These are phyloP conservation scores for Suillus placidus DNA, from an alignment of 768 basidiomycete species.

Conservation along the genomic window DNA sequence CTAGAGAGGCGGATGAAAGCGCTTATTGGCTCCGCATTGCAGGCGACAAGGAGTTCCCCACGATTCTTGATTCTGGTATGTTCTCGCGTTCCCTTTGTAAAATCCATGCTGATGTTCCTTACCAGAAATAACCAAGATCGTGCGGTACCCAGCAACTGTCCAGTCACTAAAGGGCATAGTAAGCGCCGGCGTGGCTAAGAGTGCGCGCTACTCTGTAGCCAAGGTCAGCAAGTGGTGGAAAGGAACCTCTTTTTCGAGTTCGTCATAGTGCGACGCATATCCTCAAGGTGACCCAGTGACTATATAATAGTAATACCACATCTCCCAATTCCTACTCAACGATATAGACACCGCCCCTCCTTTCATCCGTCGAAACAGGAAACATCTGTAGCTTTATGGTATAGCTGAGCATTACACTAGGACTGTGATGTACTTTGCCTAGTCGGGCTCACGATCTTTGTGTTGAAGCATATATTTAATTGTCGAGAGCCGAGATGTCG, in stretches of 20 bases:
- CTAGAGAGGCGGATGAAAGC: conserved; percentile 64
- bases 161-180: conserved; percentile 87
- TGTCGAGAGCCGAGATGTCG: not conserved
- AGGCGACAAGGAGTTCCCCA: conserved; percentile 58
- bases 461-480: not conserved
- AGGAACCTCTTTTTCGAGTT: conserved; percentile 25
- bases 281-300: not conserved
- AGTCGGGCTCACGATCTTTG: not conserved
- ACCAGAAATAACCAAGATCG: conserved; percentile 76
- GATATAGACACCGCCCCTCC: not conserved
- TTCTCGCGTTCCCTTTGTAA: conserved; percentile 3
- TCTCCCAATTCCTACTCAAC: not conserved
- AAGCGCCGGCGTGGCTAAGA: conserved; percentile 81
- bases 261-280: conserved; percentile 2
- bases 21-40: conserved; percentile 78
- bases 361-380: not conserved
- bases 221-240: conserved; percentile 90
- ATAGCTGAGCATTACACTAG: conserved; percentile 3
- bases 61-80: conserved; percentile 58
- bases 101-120: not conserved
- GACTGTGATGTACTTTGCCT: not conserved
- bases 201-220: conserved; percentile 67
- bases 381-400: conserved; percentile 2
- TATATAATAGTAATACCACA: not conserved
- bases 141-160: conserved; percentile 79